Base-by-base conservation (phyloP, 2,329 filamentous ascomycete genomes). In the Clonostachys sp. region DNA sequence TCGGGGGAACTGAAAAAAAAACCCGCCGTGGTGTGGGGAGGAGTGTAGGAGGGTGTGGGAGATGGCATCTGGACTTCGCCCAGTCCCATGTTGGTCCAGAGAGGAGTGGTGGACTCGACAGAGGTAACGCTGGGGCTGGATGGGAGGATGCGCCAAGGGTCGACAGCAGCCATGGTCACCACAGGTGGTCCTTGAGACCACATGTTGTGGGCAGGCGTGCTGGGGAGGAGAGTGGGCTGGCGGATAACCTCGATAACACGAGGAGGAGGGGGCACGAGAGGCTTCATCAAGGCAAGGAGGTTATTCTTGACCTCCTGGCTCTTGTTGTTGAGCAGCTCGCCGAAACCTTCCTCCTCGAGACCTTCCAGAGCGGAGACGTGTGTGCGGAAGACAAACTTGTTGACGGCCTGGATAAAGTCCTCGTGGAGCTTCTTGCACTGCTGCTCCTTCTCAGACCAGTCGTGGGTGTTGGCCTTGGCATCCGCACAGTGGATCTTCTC, bases 401-500 rank as follows among this genome's bases (percentile, higher is more conserved):
- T 99, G 74, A 92, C 86, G 55, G 91, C 89, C 73, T 97, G 92
- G 55, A 97, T 81, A 62, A 96, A 97, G 61, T 96, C 91, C 51
- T 96, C 90, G 66, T 97, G 94, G 59, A 97, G 78, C 76, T 96
- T 96, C 83, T 95, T 96, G 73, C 95, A 80, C 65, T 97, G 92
- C 58, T 87, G 80, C 61, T 96, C 91, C 80, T 97, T 97, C 70
- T 96, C 92, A 39, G 91, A 84, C 94, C 94, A 99, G 68, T 89
- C 85, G 76, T 91, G 95, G 45, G 90, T 95, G 67, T 79, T 89
- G 59, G 91, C 89, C 56, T 90, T 89, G 60, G 89, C 86, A 66
- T 99, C 89, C 60, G 91, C 81, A 57, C 89, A 95, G 76, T 95
- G 91, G 58, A 97, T 81, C 55, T 96, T 89, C 76, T 94, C 91